phyloP scores from a whole-genome alignment of 2,329 filamentous ascomycete genomes.

The Pseudocercospora fuligena region DNA sequence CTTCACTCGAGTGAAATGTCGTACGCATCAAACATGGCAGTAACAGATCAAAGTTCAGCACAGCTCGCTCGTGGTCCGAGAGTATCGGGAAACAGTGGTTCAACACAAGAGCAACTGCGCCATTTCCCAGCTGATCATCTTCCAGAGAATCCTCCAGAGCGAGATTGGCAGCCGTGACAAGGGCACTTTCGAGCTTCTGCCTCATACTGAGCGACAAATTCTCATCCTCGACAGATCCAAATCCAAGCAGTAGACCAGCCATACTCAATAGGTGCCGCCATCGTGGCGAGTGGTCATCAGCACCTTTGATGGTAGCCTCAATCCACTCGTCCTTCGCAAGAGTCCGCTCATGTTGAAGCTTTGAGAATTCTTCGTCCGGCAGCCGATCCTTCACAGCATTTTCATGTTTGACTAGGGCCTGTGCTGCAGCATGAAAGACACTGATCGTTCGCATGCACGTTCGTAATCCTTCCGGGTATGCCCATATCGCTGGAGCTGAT shows the following conservation, averaged over 20 bases:
- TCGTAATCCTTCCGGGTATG: constrained; percentile 62
- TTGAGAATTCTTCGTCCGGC: constrained; percentile 32
- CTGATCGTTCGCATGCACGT: constrained; percentile 70
- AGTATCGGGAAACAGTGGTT: constrained; percentile 78
- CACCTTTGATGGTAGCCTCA: constrained; percentile 62
- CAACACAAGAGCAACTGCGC: constrained; percentile 69
- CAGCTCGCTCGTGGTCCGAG: constrained; percentile 61
- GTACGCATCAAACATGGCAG: constrained; percentile 72
- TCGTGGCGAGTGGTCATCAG: constrained; percentile 65
- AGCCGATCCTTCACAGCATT: constrained; percentile 39
- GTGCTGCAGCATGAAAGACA: constrained; percentile 72
- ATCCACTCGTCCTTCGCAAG: constrained; percentile 60
- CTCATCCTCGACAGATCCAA: constrained; percentile 67
- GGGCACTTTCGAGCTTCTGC: constrained; percentile 70
- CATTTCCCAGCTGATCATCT: constrained; percentile 54
- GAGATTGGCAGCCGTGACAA: constrained; percentile 77
- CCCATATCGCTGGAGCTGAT: constrained; percentile 73
- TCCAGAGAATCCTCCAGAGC: constrained; percentile 65
- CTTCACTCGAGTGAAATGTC: constrained; percentile 71
- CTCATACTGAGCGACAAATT: constrained; percentile 69
- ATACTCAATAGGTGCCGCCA: constrained; percentile 88
- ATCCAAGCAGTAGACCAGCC: constrained; percentile 76
- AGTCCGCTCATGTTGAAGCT: constrained; percentile 39
- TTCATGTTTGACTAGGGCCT: constrained; percentile 58
- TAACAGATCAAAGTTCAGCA: constrained; percentile 69